A percentile compares a stretch with the other conserved stretches of the same genome.
Evolutionary conservation across 352 stramenopile species (phyloP).

Genomic region (Globisporangium irregulare): DNA sequence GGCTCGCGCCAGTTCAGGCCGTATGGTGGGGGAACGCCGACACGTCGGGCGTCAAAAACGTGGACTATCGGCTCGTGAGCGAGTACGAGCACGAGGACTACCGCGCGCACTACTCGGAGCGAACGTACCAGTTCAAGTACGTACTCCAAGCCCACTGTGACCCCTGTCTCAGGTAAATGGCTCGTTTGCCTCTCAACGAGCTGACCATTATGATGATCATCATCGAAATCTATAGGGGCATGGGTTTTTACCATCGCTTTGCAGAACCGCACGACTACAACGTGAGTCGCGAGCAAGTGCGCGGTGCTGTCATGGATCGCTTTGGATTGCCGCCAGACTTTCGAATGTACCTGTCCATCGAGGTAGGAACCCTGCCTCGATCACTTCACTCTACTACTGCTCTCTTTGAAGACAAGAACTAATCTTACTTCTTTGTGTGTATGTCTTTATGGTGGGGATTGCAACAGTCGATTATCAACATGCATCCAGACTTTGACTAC

Average conservation of each 20-base stretch:
- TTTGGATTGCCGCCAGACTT: constrained; percentile 54
- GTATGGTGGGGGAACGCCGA: constrained; percentile 78
- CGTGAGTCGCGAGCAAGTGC: constrained; percentile 40
- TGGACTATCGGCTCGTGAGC: constrained; percentile 71
- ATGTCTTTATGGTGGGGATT: too few species aligned
- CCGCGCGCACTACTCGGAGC: constrained; percentile 58
- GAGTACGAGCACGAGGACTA: constrained; percentile 54
- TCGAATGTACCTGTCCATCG: constrained; percentile 61
- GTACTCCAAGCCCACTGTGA: neutral
- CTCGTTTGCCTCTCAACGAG: neutral
- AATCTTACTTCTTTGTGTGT: too few species aligned
- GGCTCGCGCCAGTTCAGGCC: constrained; percentile 63
- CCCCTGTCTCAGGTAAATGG: neutral
- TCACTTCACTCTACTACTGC: too few species aligned
- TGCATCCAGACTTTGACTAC: constrained; percentile 71
- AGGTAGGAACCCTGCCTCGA: too few species aligned
- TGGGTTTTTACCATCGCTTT: constrained; percentile 64
- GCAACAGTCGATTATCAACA: constrained; percentile 56
- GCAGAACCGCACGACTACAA: constrained; percentile 34
- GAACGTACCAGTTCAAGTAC: constrained; percentile 51
- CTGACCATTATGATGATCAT: too few species aligned
- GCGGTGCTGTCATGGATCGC: constrained; percentile 43
- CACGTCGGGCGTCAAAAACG: constrained; percentile 57
- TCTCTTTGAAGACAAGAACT: too few species aligned
- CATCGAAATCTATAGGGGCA: constrained; percentile 31